Percentiles rank a stretch among this genome's conserved stretches.
Conservation (phyloP, 768 basidiomycete genomes). For the Albatrellus ellisii region DNA sequence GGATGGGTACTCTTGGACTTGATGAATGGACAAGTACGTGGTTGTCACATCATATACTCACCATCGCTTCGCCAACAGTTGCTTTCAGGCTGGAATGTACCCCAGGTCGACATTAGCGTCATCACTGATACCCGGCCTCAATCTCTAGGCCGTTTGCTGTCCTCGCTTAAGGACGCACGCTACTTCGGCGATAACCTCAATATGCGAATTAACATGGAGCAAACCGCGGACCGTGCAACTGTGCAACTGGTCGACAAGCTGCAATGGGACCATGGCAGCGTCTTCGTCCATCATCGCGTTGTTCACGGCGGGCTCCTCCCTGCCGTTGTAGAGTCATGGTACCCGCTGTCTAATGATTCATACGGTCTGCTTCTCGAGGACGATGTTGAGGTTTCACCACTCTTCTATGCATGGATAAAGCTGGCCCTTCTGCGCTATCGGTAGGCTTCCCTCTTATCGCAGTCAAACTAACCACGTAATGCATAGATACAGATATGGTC, state of each 20-base stretch:
- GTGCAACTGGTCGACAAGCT: conserved; percentile 34
- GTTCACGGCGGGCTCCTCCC: conserved; percentile 71
- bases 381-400: conserved; percentile 72
- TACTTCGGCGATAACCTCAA: conserved; percentile 61
- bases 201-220: conserved; percentile 64
- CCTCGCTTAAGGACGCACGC: conserved; percentile 40
- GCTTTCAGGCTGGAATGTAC: conserved; percentile 59
- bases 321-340: conserved; percentile 86
- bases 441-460: conserved; percentile 20
- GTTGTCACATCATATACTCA: background rate
- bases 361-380: conserved; percentile 80
- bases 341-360: conserved; percentile 55
- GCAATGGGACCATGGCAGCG: conserved; percentile 45
- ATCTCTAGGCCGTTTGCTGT: conserved; percentile 55
- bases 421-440: conserved; percentile 68
- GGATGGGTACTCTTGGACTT: conserved; percentile 48
- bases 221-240: conserved; percentile 54
- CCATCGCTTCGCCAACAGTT: conserved; percentile 10
- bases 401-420: conserved; percentile 81
- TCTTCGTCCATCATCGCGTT: conserved; percentile 58
- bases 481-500: conserved; percentile 39
- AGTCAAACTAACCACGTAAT: background rate
- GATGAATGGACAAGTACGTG: conserved; percentile 43
- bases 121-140: conserved; percentile 67
- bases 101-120: conserved; percentile 54